Evolutionary conservation across 2,329 filamentous ascomycete species (phyloP).

Genomic region (Fusarium nematophilum): DNA sequence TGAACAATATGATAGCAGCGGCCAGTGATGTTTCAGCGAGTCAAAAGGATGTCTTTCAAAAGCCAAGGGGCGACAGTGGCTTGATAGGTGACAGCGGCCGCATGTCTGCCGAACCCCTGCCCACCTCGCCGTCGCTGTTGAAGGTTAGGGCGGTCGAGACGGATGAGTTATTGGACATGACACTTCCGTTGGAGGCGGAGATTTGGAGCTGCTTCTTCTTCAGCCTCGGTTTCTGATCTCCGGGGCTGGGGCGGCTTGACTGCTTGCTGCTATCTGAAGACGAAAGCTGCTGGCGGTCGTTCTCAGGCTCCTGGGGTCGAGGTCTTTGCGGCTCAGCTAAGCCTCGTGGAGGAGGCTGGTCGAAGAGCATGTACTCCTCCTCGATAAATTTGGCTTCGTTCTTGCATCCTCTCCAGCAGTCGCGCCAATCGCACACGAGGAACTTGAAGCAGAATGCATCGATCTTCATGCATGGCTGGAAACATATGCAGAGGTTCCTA

Average conservation of each 20-base stretch:
- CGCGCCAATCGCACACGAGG: slow-evolving; percentile 92
- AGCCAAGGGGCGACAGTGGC: slow-evolving; percentile 71
- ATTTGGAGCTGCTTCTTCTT: slow-evolving; percentile 59
- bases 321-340: slow-evolving; percentile 52
- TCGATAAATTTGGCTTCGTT: slow-evolving; percentile 85
- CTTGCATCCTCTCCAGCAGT: slow-evolving; percentile 97
- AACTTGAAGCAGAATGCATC: slow-evolving; percentile 96
- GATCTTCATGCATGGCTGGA: slow-evolving; percentile 96
- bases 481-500: slow-evolving; percentile 94
- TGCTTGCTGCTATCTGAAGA: slow-evolving; percentile 75
- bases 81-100: slow-evolving; percentile 74
- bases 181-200: slow-evolving; percentile 57
- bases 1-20: slow-evolving; percentile 11
- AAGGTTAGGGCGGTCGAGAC: slow-evolving; percentile 60
- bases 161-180: slow-evolving; percentile 56
- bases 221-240: slow-evolving; percentile 39
- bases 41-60: slow-evolving; percentile 50
- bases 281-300: slow-evolving; percentile 53
- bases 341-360: slow-evolving; percentile 66
- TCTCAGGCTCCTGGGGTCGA: slow-evolving; percentile 37
- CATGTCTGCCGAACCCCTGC: slow-evolving; percentile 54
- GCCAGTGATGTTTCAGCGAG: slow-evolving; percentile 5
- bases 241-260: slow-evolving; percentile 45
- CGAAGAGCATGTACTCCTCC: slow-evolving; percentile 72
- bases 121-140: slow-evolving; percentile 51